Percentiles rank a stretch among this genome's conserved stretches.
Conservation (phyloP, 768 basidiomycete species). For the Trametes sanguinea region DNA sequence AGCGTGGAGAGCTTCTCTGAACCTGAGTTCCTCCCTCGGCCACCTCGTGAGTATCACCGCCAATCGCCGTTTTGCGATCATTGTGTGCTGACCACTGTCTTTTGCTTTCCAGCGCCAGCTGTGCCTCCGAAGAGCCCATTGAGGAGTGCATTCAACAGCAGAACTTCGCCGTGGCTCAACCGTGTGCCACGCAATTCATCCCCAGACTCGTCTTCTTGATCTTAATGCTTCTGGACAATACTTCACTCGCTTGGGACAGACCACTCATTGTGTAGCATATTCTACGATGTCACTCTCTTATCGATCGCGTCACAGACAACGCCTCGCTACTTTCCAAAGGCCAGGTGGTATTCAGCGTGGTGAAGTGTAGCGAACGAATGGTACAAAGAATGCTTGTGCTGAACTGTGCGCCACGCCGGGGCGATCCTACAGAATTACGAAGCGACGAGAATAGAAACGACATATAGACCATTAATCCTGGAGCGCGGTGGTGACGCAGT, state of each 20-base stretch:
- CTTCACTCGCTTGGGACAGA: neutral
- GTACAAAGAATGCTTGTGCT: constrained; percentile 17
- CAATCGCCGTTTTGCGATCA: neutral
- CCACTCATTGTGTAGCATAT: neutral
- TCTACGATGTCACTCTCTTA: neutral
- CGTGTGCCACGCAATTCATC: constrained; percentile 14
- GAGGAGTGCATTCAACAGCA: neutral
- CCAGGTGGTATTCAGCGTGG: neutral
- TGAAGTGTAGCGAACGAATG: constrained; percentile 7
- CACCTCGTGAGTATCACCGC: neutral
- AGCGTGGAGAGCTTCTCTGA: neutral
- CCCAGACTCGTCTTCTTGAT: constrained; percentile 1
- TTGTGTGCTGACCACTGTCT: neutral
- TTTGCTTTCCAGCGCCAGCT: constrained; percentile 1
- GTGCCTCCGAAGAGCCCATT: constrained; percentile 21
- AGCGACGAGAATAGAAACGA: constrained; percentile 7
- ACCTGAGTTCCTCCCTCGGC: neutral
- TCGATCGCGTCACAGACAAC: constrained; percentile 12
- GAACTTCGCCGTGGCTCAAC: constrained; percentile 14
- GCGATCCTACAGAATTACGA: constrained; percentile 20
- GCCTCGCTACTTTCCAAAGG: constrained; percentile 7
- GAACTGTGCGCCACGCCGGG: constrained; percentile 1
- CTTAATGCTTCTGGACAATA: neutral
- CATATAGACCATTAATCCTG: constrained; percentile 16
- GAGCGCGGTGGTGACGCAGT: constrained; percentile 15